phyloP scores from a whole-genome alignment of 768 basidiomycete species.

The Lactarius quietus region DNA sequence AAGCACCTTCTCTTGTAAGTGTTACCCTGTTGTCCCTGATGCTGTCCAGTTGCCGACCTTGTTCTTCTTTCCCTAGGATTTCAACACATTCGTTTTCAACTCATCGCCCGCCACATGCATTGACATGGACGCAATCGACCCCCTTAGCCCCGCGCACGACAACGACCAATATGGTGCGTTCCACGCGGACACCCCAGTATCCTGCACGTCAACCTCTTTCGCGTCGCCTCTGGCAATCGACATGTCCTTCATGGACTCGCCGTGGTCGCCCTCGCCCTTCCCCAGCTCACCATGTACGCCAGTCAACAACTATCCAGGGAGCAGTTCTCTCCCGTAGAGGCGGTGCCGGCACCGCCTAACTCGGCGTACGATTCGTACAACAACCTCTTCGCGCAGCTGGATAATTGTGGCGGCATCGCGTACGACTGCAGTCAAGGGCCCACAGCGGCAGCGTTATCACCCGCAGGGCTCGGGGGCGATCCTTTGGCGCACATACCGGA shows the following conservation, averaged over 20 bases:
- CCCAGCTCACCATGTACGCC: constrained; percentile 23
- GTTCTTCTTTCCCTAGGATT: constrained; percentile 14
- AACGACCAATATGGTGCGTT: constrained; percentile 5
- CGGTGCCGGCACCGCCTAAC: constrained; percentile 13
- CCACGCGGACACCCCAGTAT: constrained; percentile 8
- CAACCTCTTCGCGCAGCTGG: constrained; percentile 9
- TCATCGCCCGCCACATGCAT: constrained; percentile 22
- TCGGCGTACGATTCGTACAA: constrained; percentile 9
- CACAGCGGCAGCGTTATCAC: background rate
- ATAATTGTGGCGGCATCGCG: constrained; percentile 5
- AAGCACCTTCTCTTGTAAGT: constrained; percentile 27
- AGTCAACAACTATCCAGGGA: constrained; percentile 11
- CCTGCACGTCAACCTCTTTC: constrained; percentile 1
- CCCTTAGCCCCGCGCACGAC: constrained; percentile 16
- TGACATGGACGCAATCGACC: constrained; percentile 26
- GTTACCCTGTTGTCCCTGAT: background rate
- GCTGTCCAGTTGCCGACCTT: background rate
- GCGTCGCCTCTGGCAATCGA: constrained; percentile 12
- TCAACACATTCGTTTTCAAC: constrained; percentile 27
- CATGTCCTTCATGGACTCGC: constrained; percentile 18
- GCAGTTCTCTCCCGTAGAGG: constrained; percentile 16
- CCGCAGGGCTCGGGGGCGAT: constrained; percentile 2
- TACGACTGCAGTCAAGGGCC: constrained; percentile 5
- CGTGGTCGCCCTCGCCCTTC: constrained; percentile 18
- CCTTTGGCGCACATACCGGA: constrained; percentile 3